These are phyloP conservation scores for Solanum hybrid DNA, from an alignment of 305 asterid species.

Conservation along the genomic window DNA sequence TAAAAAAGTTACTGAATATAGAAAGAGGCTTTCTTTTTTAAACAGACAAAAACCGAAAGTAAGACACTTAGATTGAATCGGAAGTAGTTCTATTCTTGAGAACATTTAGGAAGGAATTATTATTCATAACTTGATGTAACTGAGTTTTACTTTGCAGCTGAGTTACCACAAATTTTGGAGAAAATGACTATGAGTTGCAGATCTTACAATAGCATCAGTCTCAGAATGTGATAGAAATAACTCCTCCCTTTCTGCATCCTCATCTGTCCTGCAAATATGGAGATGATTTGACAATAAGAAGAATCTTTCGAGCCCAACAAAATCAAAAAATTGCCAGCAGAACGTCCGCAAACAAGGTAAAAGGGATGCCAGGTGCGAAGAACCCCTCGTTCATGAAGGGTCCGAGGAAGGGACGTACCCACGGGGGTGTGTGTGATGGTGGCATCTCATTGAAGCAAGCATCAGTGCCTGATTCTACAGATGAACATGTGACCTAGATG, in stretches of 20 bases:
- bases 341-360: not conserved
- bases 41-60: not conserved
- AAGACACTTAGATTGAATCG: not conserved
- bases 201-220: conserved; percentile 12
- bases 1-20: not conserved
- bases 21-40: not conserved
- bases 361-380: not conserved
- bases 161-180: not conserved
- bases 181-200: not conserved
- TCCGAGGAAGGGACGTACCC: not conserved
- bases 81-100: not conserved
- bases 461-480: not conserved
- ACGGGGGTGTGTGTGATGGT: not conserved
- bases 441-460: not conserved
- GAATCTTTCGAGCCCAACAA: not conserved
- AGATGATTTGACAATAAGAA: not conserved
- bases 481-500: not conserved
- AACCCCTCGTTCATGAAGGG: not conserved
- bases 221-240: conserved; percentile 12
- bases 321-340: not conserved
- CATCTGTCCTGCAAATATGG: conserved; percentile 17
- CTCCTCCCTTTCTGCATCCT: conserved; percentile 23
- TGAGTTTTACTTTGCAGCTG: not conserved
- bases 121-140: not conserved
- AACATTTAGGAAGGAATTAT: not conserved